Conservation (phyloP, 352 stramenopile species). For the Globisporangium cylindrosporum region DNA sequence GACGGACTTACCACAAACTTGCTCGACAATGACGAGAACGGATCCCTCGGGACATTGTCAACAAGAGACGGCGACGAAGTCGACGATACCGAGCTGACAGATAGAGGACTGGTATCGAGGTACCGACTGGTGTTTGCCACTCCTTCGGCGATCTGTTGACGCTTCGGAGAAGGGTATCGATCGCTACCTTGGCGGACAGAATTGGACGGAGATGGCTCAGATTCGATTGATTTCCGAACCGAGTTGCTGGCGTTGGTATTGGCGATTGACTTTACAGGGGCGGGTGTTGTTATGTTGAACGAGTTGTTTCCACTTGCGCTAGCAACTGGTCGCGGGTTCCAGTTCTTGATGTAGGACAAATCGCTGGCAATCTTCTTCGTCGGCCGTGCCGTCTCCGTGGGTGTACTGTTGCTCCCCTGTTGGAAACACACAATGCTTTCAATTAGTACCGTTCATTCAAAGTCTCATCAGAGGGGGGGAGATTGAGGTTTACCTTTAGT, state of each 20-base stretch:
- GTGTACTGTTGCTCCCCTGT: constrained; percentile 5
- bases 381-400: constrained; percentile 9
- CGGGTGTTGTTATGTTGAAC: background rate
- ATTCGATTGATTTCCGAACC: constrained; percentile 6
- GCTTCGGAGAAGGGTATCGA: constrained; percentile 49
- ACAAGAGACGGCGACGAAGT: constrained; percentile 48
- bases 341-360: constrained; percentile 49
- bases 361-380: constrained; percentile 21
- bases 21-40: constrained; percentile 51
- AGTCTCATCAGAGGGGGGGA: background rate
- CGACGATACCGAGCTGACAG: constrained; percentile 53
- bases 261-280: background rate
- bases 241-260: constrained; percentile 8
- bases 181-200: constrained; percentile 7
- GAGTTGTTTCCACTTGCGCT: constrained; percentile 1
- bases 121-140: constrained; percentile 23
- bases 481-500: constrained; percentile 15
- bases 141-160: constrained; percentile 30
- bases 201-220: background rate
- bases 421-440: background rate
- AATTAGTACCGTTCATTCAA: background rate
- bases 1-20: constrained; percentile 44
- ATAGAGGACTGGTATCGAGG: constrained; percentile 34
- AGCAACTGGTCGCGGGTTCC: constrained; percentile 25
- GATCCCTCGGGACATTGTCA: constrained; percentile 29